A percentile compares a stretch with the other conserved stretches of the same genome.
phyloP scores from a whole-genome alignment of 164 flowering plant genomes.

The Saururus chinensis region DNA sequence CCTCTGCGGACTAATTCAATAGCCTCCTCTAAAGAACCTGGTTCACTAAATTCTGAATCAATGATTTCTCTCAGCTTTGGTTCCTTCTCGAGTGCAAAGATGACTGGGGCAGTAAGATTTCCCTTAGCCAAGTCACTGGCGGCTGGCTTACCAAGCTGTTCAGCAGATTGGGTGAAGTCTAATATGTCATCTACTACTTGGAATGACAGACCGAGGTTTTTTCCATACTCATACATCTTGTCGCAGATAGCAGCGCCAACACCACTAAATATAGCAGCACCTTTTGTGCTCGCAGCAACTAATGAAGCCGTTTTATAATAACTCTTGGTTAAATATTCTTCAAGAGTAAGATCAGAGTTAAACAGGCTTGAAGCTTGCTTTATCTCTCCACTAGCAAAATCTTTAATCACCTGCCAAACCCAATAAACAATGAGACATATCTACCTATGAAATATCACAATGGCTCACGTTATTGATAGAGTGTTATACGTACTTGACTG shows the following conservation, averaged over 20 bases:
- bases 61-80: conserved; percentile 69
- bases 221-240: conserved; percentile 82
- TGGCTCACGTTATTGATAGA: not conserved
- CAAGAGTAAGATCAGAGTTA: conserved; percentile 68
- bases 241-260: conserved; percentile 31
- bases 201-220: conserved; percentile 84
- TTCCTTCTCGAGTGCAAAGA: conserved; percentile 75
- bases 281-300: conserved; percentile 85
- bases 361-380: conserved; percentile 93
- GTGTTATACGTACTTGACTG: conserved; percentile 52
- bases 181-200: conserved; percentile 92
- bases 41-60: conserved; percentile 74
- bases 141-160: conserved; percentile 93
- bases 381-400: conserved; percentile 98
- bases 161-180: conserved; percentile 89
- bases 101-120: conserved; percentile 91
- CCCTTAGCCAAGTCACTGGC: conserved; percentile 80
- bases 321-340: conserved; percentile 81
- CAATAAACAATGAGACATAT: not conserved
- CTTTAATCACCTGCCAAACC: conserved; percentile 74
- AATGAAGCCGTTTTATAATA: conserved; percentile 93
- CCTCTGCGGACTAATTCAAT: conserved; percentile 41
- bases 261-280: conserved; percentile 83
- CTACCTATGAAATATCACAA: not conserved
- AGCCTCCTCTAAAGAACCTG: conserved; percentile 72